Evolutionary conservation across 441 rosid species (phyloP), one percentile per base, ranked within the genome.

Genomic region (Raphanus hybrid): DNA sequence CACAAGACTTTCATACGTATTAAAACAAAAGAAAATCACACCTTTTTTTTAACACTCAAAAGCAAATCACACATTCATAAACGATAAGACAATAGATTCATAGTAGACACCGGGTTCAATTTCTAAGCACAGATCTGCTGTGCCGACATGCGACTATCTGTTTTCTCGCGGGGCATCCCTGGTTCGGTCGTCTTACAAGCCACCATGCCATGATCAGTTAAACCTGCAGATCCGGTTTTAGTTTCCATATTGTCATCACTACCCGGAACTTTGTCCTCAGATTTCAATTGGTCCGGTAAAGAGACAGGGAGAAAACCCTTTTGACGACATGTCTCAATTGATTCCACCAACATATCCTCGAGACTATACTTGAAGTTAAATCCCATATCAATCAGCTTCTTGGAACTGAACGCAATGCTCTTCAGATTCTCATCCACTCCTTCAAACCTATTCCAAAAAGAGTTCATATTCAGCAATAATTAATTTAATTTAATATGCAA

Each of bases 291-390:
- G 3, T 57, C 32, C 45, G 57, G 62, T 48, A 52, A 35, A 61
- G 77, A 48, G 61, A 92, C 59, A 5, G 73, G 86, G 77, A 94
- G 85, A 77, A 94, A 78, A 6, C 94, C 93, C 79, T 90, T 92
- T 52, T 76, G 78, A 8, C 86, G 64, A 84, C 99, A 90, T 3
- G 88, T 85, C 60, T 89, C 96, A 52, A 94, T 85, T 16, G 92
- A 93, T 58, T 87, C 98, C 0, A 15, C 70, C 20, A 83, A 81
- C 96, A 94, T 92, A 41, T 91, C 93, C 82, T 92, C 94, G 41
- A 94, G 84, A 82, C 75, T 86, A 81, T 88, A 84, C 63, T 89
- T 87, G 81, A 86, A 95, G 84, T 84, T 60, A 57, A 95, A 92
- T 6, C 99, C 99, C 82, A 84, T 10, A 6, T 89, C 93, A 59